A percentile compares a stretch with the other conserved stretches of the same genome.
phyloP scores from a whole-genome alignment of 495 filamentous ascomycete species.

The Penicillium malachiteum region DNA sequence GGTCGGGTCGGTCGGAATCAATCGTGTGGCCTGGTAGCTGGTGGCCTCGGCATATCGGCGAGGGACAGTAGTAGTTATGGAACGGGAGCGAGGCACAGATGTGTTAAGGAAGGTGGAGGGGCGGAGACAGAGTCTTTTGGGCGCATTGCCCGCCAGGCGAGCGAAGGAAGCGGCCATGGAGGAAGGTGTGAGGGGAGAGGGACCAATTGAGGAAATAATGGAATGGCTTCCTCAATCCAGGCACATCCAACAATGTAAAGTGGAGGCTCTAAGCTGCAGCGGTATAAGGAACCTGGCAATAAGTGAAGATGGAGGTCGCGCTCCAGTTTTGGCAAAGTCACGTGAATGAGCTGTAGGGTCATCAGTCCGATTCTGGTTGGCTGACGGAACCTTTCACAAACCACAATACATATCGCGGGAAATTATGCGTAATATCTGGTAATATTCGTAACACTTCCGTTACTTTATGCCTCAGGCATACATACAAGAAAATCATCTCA shows the following conservation, averaged over 20 bases:
- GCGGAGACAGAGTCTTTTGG: slow-evolving; percentile 63
- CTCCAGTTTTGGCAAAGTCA: slow-evolving; percentile 43
- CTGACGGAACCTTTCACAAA: slow-evolving; percentile 5
- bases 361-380: slow-evolving; percentile 45
- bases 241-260: slow-evolving; percentile 36
- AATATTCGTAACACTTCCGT: slow-evolving; percentile 15
- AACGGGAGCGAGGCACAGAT: slow-evolving; percentile 49
- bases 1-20: slow-evolving; percentile 58
- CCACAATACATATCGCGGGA: background rate
- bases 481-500: slow-evolving; percentile 29
- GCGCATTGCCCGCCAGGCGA: slow-evolving; percentile 61
- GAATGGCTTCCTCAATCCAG: slow-evolving; percentile 42
- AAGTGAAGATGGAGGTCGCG: slow-evolving; percentile 37
- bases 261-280: slow-evolving; percentile 29
- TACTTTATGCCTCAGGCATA: slow-evolving; percentile 29
- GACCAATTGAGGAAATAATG: slow-evolving; percentile 23
- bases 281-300: slow-evolving; percentile 32
- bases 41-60: slow-evolving; percentile 58
- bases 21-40: slow-evolving; percentile 57
- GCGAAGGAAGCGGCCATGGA: slow-evolving; percentile 66
- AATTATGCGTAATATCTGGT: background rate
- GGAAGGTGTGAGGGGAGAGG: slow-evolving; percentile 25
- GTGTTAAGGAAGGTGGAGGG: slow-evolving; percentile 44
- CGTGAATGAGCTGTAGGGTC: slow-evolving; percentile 40
- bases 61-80: slow-evolving; percentile 66